A percentile compares a stretch with the other conserved stretches of the same genome.
These are phyloP conservation scores for Kurtzmaniella quercitrusa DNA, from an alignment of 1,139 yeast genomes.

Conservation along the genomic window DNA sequence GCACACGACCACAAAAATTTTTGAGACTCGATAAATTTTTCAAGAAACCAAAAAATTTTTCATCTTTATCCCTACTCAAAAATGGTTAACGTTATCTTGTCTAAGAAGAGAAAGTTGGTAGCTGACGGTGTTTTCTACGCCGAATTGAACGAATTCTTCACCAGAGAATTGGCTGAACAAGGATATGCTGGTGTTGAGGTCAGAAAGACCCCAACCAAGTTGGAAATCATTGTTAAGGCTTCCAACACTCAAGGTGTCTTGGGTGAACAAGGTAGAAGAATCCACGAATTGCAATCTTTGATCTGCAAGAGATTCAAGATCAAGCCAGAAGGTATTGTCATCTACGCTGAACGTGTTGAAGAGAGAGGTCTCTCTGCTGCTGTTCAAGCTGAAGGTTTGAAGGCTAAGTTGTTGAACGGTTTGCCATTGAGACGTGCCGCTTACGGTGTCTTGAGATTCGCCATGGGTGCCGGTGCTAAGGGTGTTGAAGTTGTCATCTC, in stretches of 20 bases:
- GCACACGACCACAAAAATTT: neutral
- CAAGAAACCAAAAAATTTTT: constrained; percentile 1
- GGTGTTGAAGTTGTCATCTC: constrained; percentile 99
- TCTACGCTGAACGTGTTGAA: constrained; percentile 99
- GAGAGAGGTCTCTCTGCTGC: constrained; percentile 99
- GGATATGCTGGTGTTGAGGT: constrained; percentile 99
- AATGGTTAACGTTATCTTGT: constrained; percentile 56
- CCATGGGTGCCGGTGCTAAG: constrained; percentile 99
- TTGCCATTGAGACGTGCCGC: constrained; percentile 99
- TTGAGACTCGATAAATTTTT: constrained; percentile 3
- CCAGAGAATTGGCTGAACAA: constrained; percentile 99
- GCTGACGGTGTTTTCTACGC: constrained; percentile 99
- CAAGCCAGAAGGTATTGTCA: constrained; percentile 89
- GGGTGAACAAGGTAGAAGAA: constrained; percentile 99
- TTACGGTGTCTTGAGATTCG: constrained; percentile 99
- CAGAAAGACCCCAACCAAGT: constrained; percentile 97
- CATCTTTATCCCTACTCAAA: constrained; percentile 8
- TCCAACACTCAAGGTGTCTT: constrained; percentile 98
- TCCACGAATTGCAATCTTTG: constrained; percentile 96
- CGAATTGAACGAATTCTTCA: constrained; percentile 99
- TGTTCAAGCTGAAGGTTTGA: constrained; percentile 99
- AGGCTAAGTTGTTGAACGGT: constrained; percentile 97
- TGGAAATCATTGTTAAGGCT: constrained; percentile 98
- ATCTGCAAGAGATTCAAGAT: constrained; percentile 98
- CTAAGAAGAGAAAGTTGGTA: constrained; percentile 87